Evolutionary conservation across 768 basidiomycete species (phyloP), one percentile per base, ranked within the genome.

Genomic region (Cystobasidium ongulense): DNA sequence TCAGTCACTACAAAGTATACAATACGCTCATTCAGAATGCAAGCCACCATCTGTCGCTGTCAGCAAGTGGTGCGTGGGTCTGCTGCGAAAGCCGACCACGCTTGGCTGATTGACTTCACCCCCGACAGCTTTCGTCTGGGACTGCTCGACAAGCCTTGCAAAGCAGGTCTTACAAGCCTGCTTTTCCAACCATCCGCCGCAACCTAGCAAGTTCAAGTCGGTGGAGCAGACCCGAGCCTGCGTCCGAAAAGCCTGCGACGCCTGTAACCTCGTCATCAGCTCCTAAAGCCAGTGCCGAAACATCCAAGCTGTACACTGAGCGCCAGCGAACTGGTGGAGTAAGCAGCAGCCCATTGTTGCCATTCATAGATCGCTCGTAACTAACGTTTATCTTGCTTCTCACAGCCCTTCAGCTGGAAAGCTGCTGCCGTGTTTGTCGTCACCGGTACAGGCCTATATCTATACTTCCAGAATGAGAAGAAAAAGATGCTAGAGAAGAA

Each of bases 391-490:
- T 29, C n/a, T 21, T 36, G 15, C 0, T 39, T 46, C 21, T 41
- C 2, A 25, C 77, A 97, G 94, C 90, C 91, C n/a, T 96, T 97
- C 80, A 93, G 92, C 1, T 92, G 92, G 31, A 85, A 84, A 65
- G 88, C 93, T 0, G 94, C 91, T 0, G 87, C 84, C 0, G 78
- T 97, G 25, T 96, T 99, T 80, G 81, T 95, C n/a, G 82, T 85
- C 0, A 88, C 91, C 7, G 93, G 93, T 0, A 82, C 85, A 13
- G 93, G 88, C 1, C 84, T 99, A 21, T 90, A 87, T 79, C 88
- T 86, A 77, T 98, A 98, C 83, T 97, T 99, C 82, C 85, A 87
- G 65, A 83, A 87, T 71, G 93, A 97, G 81, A 98, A 98, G 83
- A 84, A 84, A 46, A 86, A 88, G 76, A 80, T 95, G 29, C 83